Conservation (phyloP, 176 grass and related monocot genomes). For the Alopecurus myosuroides region DNA sequence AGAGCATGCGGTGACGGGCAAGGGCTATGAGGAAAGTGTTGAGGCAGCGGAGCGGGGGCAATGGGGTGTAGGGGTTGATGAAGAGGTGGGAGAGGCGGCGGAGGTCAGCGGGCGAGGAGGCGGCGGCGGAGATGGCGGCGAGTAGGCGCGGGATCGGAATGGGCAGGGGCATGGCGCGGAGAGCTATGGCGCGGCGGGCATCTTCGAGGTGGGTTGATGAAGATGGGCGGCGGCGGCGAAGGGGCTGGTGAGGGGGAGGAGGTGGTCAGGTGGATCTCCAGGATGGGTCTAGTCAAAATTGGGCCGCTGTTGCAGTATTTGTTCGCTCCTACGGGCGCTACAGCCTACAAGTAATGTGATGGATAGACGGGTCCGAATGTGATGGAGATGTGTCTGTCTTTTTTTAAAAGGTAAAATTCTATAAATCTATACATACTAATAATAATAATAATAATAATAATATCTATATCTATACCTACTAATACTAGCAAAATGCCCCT, state of each 20-base stretch:
- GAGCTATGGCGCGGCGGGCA: slow-evolving; percentile 13
- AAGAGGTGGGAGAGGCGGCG: slow-evolving; percentile 32
- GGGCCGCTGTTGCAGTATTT: background rate
- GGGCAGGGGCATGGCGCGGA: slow-evolving; percentile 28
- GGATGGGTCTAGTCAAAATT: background rate
- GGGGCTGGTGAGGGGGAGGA: background rate
- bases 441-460: too few species aligned
- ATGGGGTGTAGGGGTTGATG: slow-evolving; percentile 16
- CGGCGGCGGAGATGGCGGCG: slow-evolving; percentile 37
- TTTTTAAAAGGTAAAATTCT: too few species aligned
- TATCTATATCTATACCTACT: too few species aligned
- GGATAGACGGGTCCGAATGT: too few species aligned
- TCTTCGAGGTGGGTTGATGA: background rate
- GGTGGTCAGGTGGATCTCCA: slow-evolving; percentile 7
- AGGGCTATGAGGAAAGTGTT: slow-evolving; percentile 71
- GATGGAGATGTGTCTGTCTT: too few species aligned
- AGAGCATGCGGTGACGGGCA: slow-evolving; percentile 52
- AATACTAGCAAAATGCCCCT: too few species aligned
- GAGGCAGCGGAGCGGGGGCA: slow-evolving; percentile 43
- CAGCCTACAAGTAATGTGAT: too few species aligned
- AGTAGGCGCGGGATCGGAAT: slow-evolving; percentile 11
- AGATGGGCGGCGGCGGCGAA: slow-evolving; percentile 7
- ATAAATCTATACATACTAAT: too few species aligned
- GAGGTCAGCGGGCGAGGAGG: slow-evolving; percentile 30
- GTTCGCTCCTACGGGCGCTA: too few species aligned